Evolutionary conservation across 805 yeast genomes (phyloP).

Genomic region (Wickerhamiella siamensis): DNA sequence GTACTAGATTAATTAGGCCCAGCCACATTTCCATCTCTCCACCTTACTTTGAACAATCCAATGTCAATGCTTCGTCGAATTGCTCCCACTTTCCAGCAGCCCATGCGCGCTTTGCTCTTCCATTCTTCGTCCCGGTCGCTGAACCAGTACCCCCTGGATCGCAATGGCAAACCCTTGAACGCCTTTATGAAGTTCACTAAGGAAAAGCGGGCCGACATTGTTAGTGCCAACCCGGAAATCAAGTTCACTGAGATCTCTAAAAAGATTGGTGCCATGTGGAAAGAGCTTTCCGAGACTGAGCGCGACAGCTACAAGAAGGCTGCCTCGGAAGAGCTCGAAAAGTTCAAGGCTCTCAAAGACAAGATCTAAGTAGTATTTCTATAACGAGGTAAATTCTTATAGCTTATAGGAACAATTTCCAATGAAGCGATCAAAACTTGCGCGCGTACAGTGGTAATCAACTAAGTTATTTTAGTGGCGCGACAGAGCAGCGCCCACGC

Average conservation of each 20-base stretch:
- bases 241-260: conserved; percentile 83
- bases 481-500: not conserved
- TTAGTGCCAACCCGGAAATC: conserved; percentile 89
- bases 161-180: conserved; percentile 45
- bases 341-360: conserved; percentile 57
- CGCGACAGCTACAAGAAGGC: conserved; percentile 40
- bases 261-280: conserved; percentile 89
- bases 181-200: conserved; percentile 97
- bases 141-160: conserved; percentile 12
- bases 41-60: not conserved
- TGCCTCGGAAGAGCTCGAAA: conserved; percentile 79
- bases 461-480: too few relatives aligned
- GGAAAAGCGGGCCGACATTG: conserved; percentile 84
- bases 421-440: too few relatives aligned
- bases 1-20: not conserved
- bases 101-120: not conserved
- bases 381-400: too few relatives aligned
- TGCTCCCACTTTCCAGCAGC: not conserved
- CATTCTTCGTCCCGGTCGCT: conserved; percentile 11
- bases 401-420: too few relatives aligned
- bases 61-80: not conserved
- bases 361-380: not conserved
- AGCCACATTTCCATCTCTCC: not conserved
- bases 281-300: conserved; percentile 65
- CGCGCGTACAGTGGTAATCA: too few relatives aligned